These are phyloP conservation scores for Eutrema salsugineum DNA, from an alignment of 441 rosid species.

Conservation along the genomic window DNA sequence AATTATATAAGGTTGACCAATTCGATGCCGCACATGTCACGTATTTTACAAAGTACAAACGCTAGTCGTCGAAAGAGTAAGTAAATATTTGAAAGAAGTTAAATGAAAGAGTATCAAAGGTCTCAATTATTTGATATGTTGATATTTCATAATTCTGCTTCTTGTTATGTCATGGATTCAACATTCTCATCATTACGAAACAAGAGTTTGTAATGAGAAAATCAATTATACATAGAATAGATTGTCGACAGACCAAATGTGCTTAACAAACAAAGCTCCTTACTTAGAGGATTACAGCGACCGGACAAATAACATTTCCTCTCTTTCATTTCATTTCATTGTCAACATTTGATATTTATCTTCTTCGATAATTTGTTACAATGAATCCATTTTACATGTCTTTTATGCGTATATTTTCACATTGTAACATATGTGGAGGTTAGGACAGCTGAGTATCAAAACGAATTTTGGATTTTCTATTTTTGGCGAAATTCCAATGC, in stretches of 20 bases:
- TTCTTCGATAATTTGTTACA: background rate
- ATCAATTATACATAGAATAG: background rate
- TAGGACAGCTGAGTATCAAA: background rate
- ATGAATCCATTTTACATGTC: background rate
- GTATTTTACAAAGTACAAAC: slow-evolving; percentile 36
- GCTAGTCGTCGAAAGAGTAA: slow-evolving; percentile 45
- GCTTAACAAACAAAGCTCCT: background rate
- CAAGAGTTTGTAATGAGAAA: background rate
- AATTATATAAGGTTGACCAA: slow-evolving; percentile 34
- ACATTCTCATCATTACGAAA: slow-evolving; percentile 12
- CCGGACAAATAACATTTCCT: background rate
- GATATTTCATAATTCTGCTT: slow-evolving; percentile 9
- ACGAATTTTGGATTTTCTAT: slow-evolving; percentile 9
- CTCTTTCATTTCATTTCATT: background rate
- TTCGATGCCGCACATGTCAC: slow-evolving; percentile 32
- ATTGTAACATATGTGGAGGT: background rate
- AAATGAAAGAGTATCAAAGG: slow-evolving; percentile 14
- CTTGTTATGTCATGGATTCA: slow-evolving; percentile 14
- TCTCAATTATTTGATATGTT: slow-evolving; percentile 20
- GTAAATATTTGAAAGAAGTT: slow-evolving; percentile 35
- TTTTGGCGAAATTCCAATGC: slow-evolving; percentile 21
- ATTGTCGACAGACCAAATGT: background rate
- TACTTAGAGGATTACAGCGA: background rate
- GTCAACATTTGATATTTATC: background rate
- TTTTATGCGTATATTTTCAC: background rate